phyloP scores from a whole-genome alignment of 805 yeast species.

The Metschnikowia anglica region DNA sequence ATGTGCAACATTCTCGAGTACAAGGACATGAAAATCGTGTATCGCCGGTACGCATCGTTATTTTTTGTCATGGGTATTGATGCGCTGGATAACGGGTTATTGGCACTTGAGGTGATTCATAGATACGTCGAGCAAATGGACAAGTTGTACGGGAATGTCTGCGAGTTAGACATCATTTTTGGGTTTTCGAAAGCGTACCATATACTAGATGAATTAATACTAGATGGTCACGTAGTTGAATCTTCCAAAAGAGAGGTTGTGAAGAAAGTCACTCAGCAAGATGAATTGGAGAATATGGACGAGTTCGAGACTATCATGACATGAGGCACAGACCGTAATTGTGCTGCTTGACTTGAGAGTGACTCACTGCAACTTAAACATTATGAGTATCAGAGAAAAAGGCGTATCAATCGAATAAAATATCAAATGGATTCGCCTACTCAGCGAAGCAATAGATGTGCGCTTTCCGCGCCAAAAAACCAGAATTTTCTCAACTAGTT shows the following conservation, averaged over 20 bases:
- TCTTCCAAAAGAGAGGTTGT: conserved; percentile 77
- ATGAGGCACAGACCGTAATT: conserved; percentile 7
- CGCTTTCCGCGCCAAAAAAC: too few relatives aligned
- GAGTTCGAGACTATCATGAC: conserved; percentile 46
- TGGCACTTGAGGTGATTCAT: conserved; percentile 84
- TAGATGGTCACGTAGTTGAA: conserved; percentile 88
- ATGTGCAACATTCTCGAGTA: conserved; percentile 95
- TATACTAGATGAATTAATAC: conserved; percentile 81
- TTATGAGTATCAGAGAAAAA: too few relatives aligned
- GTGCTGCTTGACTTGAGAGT: not conserved
- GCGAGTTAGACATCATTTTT: conserved; percentile 95
- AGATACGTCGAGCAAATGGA: conserved; percentile 97
- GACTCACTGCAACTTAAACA: not conserved
- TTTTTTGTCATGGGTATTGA: conserved; percentile 88
- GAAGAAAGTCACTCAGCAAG: conserved; percentile 77
- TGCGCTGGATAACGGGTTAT: conserved; percentile 78
- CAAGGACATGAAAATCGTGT: conserved; percentile 79
- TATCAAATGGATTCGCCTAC: too few relatives aligned
- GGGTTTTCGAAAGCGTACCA: conserved; percentile 93
- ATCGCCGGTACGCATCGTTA: conserved; percentile 89
- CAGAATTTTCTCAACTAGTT: too few relatives aligned
- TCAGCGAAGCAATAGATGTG: too few relatives aligned
- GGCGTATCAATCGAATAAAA: too few relatives aligned
- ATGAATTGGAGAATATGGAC: conserved; percentile 79
- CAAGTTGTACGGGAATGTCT: conserved; percentile 89